Conservation (phyloP, 257 asterid genomes). For the Linderniella brevidens region DNA sequence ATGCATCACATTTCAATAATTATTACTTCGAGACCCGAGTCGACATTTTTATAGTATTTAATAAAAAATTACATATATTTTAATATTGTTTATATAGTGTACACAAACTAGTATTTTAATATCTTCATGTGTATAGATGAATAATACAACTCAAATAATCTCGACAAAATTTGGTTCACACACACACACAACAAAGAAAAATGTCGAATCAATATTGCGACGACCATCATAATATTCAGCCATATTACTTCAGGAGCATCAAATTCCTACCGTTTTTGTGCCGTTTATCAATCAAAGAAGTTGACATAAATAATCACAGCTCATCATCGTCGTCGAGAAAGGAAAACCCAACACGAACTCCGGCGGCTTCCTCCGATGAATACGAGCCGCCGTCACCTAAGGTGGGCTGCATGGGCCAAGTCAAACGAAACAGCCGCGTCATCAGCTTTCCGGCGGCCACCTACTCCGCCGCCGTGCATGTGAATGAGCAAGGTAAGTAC, state of each 20-base stretch:
- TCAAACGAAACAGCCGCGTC: slow-evolving; percentile 46
- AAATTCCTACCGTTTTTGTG: slow-evolving; percentile 48
- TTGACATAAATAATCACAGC: slow-evolving; percentile 13
- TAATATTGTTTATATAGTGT: no score
- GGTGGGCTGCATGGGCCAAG: slow-evolving; percentile 84
- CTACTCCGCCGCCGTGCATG: slow-evolving; percentile 11
- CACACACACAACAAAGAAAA: not conserved
- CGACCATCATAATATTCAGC: no score
- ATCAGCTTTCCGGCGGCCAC: slow-evolving; percentile 24
- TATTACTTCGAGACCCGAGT: no score
- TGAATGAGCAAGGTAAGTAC: no score
- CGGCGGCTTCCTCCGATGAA: slow-evolving; percentile 25
- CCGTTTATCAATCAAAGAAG: slow-evolving; percentile 51
- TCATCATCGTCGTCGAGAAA: slow-evolving; percentile 13
- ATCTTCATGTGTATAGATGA: no score
- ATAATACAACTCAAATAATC: no score
- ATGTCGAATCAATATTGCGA: not conserved
- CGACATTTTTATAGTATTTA: no score
- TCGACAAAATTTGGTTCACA: no score
- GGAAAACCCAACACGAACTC: slow-evolving; percentile 5
- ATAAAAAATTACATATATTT: no score
- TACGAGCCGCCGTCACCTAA: slow-evolving; percentile 32
- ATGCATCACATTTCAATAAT: no score
- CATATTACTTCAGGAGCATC: slow-evolving; percentile 10
- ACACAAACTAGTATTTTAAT: no score